Evolutionary conservation across 2,329 filamentous ascomycete species (phyloP), one percentile per base, ranked within the genome.

Genomic region (Cytospora piceae): DNA sequence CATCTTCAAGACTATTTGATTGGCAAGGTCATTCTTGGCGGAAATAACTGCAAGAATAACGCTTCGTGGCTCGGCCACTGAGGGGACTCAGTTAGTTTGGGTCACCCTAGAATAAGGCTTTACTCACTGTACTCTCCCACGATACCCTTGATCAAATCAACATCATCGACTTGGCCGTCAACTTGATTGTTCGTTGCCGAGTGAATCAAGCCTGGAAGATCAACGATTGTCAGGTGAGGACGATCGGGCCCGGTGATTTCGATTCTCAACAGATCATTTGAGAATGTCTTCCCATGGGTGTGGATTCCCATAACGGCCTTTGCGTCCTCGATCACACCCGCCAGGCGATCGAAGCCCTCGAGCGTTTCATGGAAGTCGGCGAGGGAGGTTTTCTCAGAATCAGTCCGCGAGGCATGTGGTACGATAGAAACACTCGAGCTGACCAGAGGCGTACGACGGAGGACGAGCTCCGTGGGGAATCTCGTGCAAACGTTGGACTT

Each of bases 31-130:
- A 31, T 80, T 80, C 62, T 83, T 84, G 0, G 84, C 85, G 0
- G 82, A 84, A 0, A 88, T 76, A 0, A 87, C 81, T 4, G 85
- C 83, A 1, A 90, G 77, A 2, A 88, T 86, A 63, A 90, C 86
- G 69, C 81, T 88, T 20, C 85, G 76, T 2, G 77, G 73, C 24
- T 84, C 79, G n/a, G 74, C 71, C 78, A 90, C 64, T 61, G 27
- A 14, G 27, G 2, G 1, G 27, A 7, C 8, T 5, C 24, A 29
- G 27, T 42, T 32, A 59, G 59, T 31, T 11, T 11, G 17, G 22
- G 32, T 22, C 37, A 57, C 34, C 34, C 11, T 3, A 5, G 14
- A n/a, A 6, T 4, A 15, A 1, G 15, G 22, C 0, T 3, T 7
- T 17, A 55, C 62, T 32, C n/a, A 61, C 63, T 87, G 71, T 90